phyloP scores from a whole-genome alignment of 179 eudicot genomes.

The Corrigiola litoralis region DNA sequence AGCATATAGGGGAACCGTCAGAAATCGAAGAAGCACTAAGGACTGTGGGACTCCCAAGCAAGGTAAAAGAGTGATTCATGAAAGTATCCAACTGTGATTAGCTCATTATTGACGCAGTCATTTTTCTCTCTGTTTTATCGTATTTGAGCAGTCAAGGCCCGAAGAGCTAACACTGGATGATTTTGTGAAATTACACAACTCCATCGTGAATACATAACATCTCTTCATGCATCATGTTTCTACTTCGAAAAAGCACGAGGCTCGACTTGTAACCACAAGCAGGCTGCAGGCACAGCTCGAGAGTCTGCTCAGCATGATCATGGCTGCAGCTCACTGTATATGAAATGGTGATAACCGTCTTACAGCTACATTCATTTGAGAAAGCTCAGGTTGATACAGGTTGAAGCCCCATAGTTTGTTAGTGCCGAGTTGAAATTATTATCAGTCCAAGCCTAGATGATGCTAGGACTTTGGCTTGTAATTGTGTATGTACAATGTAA shows the following conservation, averaged over 20 bases:
- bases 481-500: too few relatives aligned
- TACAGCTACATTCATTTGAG: too few relatives aligned
- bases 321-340: too few relatives aligned
- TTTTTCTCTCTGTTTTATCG: background rate
- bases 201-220: slow-evolving; percentile 29
- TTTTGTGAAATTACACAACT: slow-evolving; percentile 71
- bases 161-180: slow-evolving; percentile 82
- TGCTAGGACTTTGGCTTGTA: too few relatives aligned
- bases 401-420: background rate
- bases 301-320: background rate
- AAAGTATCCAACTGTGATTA: background rate
- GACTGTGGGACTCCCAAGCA: slow-evolving; percentile 48
- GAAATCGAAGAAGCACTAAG: slow-evolving; percentile 78
- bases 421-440: too few relatives aligned
- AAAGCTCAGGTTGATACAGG: background rate
- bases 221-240: background rate
- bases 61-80: slow-evolving; percentile 38
- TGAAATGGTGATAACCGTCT: background rate
- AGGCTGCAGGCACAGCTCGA: background rate
- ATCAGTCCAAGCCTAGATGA: too few relatives aligned
- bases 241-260: background rate
- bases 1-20: slow-evolving; percentile 53
- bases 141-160: slow-evolving; percentile 70
- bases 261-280: background rate
- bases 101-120: background rate